phyloP scores from a whole-genome alignment of 495 filamentous ascomycete genomes.

The Penicillium maclennaniae region DNA sequence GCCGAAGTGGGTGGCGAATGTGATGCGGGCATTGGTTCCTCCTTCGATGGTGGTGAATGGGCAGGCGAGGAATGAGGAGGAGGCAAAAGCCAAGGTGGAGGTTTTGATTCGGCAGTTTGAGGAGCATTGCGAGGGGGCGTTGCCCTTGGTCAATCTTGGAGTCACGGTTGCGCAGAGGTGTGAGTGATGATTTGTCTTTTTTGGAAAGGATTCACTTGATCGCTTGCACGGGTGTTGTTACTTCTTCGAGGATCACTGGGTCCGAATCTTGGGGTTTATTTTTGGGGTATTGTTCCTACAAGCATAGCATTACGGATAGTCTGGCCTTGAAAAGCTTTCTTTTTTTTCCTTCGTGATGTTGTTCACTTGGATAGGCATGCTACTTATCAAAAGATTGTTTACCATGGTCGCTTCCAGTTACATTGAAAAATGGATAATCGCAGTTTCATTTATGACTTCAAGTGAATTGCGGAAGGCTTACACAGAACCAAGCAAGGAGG shows the following conservation, averaged over 20 bases:
- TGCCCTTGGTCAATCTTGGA: slow-evolving; percentile 18
- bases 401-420: too few relatives aligned
- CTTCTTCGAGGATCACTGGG: background rate
- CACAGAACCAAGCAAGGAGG: too few relatives aligned
- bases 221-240: background rate
- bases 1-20: slow-evolving; percentile 14
- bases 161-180: slow-evolving; percentile 19
- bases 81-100: slow-evolving; percentile 18
- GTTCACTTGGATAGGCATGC: too few relatives aligned
- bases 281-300: background rate
- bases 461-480: too few relatives aligned
- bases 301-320: background rate
- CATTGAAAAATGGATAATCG: too few relatives aligned
- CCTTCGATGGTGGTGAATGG: slow-evolving; percentile 15
- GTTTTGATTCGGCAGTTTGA: slow-evolving; percentile 17
- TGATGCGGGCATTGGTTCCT: slow-evolving; percentile 15
- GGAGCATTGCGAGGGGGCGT: slow-evolving; percentile 7
- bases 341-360: too few relatives aligned
- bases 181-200: background rate
- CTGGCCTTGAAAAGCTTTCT: too few relatives aligned
- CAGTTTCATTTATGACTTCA: too few relatives aligned
- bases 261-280: background rate
- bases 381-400: too few relatives aligned
- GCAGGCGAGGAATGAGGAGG: slow-evolving; percentile 6
- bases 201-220: background rate